phyloP scores from a whole-genome alignment of 2,329 filamentous ascomycete genomes.

The Knufia fluminis region DNA sequence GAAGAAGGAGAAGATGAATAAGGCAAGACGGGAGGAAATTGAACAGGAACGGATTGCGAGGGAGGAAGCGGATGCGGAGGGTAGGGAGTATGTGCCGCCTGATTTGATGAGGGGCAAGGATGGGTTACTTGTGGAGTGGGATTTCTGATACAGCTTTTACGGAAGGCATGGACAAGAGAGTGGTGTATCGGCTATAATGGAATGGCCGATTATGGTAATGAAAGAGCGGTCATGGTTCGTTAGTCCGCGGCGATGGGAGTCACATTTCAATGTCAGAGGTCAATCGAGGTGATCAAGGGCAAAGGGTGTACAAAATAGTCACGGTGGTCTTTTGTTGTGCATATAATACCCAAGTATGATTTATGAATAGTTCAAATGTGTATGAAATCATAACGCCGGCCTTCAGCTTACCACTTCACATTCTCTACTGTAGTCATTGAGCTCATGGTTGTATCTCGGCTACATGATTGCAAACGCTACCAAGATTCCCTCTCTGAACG shows the following conservation, averaged over 20 bases:
- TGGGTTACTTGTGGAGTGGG: slow-evolving; percentile 23
- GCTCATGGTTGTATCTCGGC: too few species aligned
- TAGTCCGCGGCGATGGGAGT: background rate
- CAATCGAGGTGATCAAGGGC: background rate
- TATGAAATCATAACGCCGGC: too few species aligned
- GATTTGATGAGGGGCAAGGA: slow-evolving; percentile 20
- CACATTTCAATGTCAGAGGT: background rate
- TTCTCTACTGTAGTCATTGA: too few species aligned
- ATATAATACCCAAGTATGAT: background rate
- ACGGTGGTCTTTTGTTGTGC: background rate
- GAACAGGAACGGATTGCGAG: slow-evolving; percentile 12
- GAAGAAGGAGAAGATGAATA: slow-evolving; percentile 20
- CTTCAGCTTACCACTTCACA: too few species aligned
- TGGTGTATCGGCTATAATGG: too few species aligned
- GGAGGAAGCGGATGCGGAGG: slow-evolving; percentile 12
- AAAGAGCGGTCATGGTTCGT: background rate
- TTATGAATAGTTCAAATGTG: too few species aligned
- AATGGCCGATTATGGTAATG: too few species aligned
- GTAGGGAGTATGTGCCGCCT: slow-evolving; percentile 13
- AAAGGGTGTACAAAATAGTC: background rate
- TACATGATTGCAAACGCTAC: too few species aligned
- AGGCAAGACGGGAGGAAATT: slow-evolving; percentile 12
- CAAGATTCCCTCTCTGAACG: too few species aligned
- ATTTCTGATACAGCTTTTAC: slow-evolving; percentile 11
- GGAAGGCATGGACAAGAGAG: too few species aligned